Conservation (phyloP, 345 rosid genomes). For the Viola odorata region DNA sequence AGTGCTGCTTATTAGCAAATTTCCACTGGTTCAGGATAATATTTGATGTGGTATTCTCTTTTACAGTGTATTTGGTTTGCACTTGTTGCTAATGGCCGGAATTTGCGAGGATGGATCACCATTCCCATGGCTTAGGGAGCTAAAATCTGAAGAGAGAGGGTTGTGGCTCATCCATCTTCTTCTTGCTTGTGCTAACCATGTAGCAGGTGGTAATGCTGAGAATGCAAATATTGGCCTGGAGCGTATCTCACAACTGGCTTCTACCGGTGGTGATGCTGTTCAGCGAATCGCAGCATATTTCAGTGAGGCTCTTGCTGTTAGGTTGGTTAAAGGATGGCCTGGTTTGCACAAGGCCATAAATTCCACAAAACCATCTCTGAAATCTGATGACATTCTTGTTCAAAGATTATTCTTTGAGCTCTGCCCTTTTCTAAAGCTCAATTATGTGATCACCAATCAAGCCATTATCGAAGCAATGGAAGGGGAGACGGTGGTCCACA, state of each 20-base stretch:
- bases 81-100: slow-evolving; percentile 27
- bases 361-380: slow-evolving; percentile 42
- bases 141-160: slow-evolving; percentile 63
- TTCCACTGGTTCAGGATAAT: slow-evolving; percentile 5
- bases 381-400: slow-evolving; percentile 44
- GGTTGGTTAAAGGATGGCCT: slow-evolving; percentile 64
- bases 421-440: slow-evolving; percentile 57
- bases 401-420: slow-evolving; percentile 65
- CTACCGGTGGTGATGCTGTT: slow-evolving; percentile 65
- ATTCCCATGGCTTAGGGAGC: slow-evolving; percentile 51
- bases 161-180: slow-evolving; percentile 56
- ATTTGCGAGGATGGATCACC: slow-evolving; percentile 48
- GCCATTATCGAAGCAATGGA: slow-evolving; percentile 70
- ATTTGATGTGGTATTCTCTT: not conserved
- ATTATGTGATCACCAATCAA: slow-evolving; percentile 58
- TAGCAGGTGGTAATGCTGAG: slow-evolving; percentile 54
- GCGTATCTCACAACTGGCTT: slow-evolving; percentile 60
- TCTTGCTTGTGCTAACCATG: slow-evolving; percentile 51
- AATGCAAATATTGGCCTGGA: slow-evolving; percentile 56
- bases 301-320: slow-evolving; percentile 60
- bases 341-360: slow-evolving; percentile 67
- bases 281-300: slow-evolving; percentile 75
- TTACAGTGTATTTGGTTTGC: slow-evolving; percentile 10
- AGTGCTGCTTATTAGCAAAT: not conserved
- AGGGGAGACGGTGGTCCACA: slow-evolving; percentile 68